A percentile compares a stretch with the other conserved stretches of the same genome.
Evolutionary conservation across 768 basidiomycete genomes (phyloP).

Genomic region (Podaxis sp.): DNA sequence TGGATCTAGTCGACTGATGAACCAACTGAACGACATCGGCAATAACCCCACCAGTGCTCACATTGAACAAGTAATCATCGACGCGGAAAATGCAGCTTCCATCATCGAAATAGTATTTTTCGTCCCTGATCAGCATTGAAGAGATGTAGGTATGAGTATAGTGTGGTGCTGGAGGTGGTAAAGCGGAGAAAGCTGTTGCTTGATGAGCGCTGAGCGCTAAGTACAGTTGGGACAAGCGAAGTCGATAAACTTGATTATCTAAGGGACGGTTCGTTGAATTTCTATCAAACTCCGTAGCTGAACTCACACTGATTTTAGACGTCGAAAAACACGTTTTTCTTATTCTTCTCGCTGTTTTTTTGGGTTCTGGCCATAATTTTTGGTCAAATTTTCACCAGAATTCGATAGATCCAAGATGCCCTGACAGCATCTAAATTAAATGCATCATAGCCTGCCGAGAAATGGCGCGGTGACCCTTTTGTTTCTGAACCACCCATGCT

Average conservation of each 20-base stretch:
- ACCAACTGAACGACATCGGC: background rate
- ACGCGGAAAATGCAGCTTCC: background rate
- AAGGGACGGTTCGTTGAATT: too few species aligned
- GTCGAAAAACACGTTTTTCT: slow-evolving; percentile 18
- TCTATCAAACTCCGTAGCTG: background rate
- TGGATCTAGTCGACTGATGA: background rate
- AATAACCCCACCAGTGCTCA: background rate
- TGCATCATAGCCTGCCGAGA: slow-evolving; percentile 8
- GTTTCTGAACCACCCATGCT: slow-evolving; percentile 38
- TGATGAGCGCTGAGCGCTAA: background rate
- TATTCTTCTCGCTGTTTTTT: slow-evolving; percentile 16
- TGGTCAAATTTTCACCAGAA: background rate
- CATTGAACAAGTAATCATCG: slow-evolving; percentile 1
- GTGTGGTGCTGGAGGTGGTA: background rate
- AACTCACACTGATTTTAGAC: slow-evolving; percentile 13
- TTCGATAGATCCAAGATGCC: background rate
- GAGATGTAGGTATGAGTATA: slow-evolving; percentile 19
- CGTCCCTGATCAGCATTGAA: slow-evolving; percentile 32
- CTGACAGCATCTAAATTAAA: background rate
- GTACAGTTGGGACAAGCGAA: too few species aligned
- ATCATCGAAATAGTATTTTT: background rate
- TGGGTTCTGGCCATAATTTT: slow-evolving; percentile 16
- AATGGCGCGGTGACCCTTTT: slow-evolving; percentile 31
- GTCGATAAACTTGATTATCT: too few species aligned
- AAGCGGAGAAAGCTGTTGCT: background rate